These are phyloP conservation scores for Purshia tridentata DNA, from an alignment of 306 rosid genomes.

Conservation along the genomic window DNA sequence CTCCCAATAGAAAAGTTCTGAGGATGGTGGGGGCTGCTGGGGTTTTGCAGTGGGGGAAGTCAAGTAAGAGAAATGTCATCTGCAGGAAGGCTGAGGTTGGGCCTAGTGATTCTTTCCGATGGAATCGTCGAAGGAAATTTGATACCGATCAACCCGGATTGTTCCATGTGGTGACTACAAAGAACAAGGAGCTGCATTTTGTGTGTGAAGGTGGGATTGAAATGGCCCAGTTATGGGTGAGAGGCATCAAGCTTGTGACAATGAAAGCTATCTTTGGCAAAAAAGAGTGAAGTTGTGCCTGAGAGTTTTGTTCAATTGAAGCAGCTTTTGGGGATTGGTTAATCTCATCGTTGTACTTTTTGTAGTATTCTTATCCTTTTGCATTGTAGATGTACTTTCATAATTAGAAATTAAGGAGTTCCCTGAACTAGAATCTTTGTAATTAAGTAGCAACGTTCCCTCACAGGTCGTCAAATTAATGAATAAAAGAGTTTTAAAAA, in stretches of 20 bases:
- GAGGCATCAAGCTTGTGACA: conserved; percentile 57
- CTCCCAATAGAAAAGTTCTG: conserved; percentile 43
- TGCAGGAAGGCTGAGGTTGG: conserved; percentile 61
- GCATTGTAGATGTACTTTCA: not conserved
- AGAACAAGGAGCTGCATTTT: conserved; percentile 63
- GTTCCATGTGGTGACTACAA: conserved; percentile 57
- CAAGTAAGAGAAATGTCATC: conserved; percentile 52
- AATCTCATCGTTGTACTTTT: not conserved
- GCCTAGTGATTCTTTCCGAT: conserved; percentile 44
- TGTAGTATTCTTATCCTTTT: not conserved
- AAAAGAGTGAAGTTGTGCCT: not conserved
- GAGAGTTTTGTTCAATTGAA: not conserved
- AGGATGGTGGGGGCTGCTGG: conserved; percentile 46
- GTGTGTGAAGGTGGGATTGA: conserved; percentile 64
- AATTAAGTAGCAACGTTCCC: not conserved
- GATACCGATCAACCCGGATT: conserved; percentile 51
- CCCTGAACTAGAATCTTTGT: not conserved
- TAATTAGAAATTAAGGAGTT: not conserved
- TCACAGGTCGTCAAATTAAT: not conserved
- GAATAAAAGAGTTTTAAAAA: not conserved
- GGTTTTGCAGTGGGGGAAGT: conserved; percentile 59
- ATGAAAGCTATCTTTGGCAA: conserved; percentile 44
- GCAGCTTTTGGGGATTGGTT: not conserved
- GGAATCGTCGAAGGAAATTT: conserved; percentile 50
- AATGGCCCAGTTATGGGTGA: conserved; percentile 66